Evolutionary conservation across 2,329 filamentous ascomycete species (phyloP).

Genomic region (Trichoderma semiorbis): DNA sequence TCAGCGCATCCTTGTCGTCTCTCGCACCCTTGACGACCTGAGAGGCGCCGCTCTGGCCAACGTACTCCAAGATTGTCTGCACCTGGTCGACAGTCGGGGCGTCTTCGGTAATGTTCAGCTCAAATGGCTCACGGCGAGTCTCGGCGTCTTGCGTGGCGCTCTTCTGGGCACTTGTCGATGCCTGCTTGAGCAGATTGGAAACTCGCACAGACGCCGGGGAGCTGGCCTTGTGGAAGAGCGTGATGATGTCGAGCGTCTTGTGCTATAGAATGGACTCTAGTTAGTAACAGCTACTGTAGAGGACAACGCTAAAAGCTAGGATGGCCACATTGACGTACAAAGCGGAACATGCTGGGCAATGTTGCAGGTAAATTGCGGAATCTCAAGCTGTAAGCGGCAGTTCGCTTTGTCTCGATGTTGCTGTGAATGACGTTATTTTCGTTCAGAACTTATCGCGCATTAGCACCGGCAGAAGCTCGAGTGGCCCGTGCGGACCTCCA

Average conservation of each 20-base stretch:
- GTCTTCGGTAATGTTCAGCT: constrained; percentile 79
- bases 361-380: background rate
- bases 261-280: constrained; percentile 32
- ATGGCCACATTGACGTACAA: constrained; percentile 19
- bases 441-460: constrained; percentile 1
- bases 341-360: constrained; percentile 25
- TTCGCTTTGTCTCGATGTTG: background rate
- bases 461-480: background rate
- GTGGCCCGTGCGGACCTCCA: constrained; percentile 8
- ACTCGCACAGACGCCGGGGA: constrained; percentile 70
- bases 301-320: background rate
- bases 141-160: constrained; percentile 63
- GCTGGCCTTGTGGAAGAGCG: constrained; percentile 87
- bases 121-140: constrained; percentile 64
- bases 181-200: constrained; percentile 74
- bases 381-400: background rate
- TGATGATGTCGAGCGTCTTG: constrained; percentile 86
- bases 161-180: constrained; percentile 64
- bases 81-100: constrained; percentile 80
- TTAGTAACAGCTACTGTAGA: background rate
- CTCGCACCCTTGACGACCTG: constrained; percentile 69
- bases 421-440: constrained; percentile 19
- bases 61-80: constrained; percentile 78
- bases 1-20: constrained; percentile 73
- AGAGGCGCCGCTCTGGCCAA: constrained; percentile 59